phyloP scores from a whole-genome alignment of 148 eudicot species.

The Vaccinium vitisidaea region DNA sequence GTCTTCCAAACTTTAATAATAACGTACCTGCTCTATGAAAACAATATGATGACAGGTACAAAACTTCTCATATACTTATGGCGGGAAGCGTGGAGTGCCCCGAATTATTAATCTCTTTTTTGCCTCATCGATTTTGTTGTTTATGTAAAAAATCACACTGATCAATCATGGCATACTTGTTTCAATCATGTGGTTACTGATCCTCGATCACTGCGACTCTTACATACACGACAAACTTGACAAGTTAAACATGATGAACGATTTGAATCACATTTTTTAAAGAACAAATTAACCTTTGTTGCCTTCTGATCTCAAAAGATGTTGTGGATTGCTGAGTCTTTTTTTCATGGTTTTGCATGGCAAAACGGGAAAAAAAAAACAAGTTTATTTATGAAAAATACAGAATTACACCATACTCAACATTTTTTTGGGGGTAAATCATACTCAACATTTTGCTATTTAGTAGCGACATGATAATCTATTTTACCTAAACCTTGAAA shows the following conservation, averaged over 20 bases:
- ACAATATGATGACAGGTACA: not conserved
- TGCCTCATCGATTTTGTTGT: not conserved
- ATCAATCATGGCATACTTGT: not conserved
- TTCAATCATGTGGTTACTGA: not conserved
- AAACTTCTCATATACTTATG: not conserved
- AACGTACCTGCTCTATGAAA: not conserved
- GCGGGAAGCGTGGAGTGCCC: not conserved
- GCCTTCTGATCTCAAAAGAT: too few species aligned
- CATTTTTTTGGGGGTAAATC: too few species aligned
- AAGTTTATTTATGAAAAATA: not conserved
- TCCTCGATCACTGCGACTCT: not conserved
- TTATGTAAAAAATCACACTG: not conserved
- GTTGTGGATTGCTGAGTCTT: too few species aligned
- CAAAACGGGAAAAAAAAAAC: not conserved
- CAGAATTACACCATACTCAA: not conserved
- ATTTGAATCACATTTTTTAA: not conserved
- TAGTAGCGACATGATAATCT: not conserved
- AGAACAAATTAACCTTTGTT: too few species aligned
- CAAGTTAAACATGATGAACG: not conserved
- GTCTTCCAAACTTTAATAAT: not conserved
- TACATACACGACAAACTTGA: not conserved
- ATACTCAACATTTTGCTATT: not conserved
- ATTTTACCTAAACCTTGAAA: conserved; percentile 21
- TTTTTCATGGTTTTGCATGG: not conserved
- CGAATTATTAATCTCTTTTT: not conserved